Conservation (phyloP, 169 alveolate species). For the Cryptosporidium sp. region DNA sequence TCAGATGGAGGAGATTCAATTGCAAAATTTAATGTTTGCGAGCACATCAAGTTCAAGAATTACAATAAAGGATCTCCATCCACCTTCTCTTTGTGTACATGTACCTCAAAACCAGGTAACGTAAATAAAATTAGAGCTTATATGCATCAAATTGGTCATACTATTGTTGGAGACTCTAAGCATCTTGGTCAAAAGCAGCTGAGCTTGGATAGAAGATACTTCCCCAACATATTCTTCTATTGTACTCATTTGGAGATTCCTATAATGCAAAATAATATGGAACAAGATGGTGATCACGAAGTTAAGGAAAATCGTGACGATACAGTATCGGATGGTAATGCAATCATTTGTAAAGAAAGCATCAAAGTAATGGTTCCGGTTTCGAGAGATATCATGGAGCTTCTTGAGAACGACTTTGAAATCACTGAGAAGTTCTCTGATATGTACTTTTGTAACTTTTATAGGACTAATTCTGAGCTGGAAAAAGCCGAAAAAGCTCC, state of each 20-base stretch:
- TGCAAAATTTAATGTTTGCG: slow-evolving; percentile 40
- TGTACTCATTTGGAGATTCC: slow-evolving; percentile 50
- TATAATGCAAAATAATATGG: neutral
- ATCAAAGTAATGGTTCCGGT: slow-evolving; percentile 13
- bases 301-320: neutral
- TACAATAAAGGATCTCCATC: slow-evolving; percentile 48
- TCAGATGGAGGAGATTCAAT: slow-evolving; percentile 22
- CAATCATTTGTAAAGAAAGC: neutral
- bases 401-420: slow-evolving; percentile 31
- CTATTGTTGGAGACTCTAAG: slow-evolving; percentile 54
- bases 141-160: slow-evolving; percentile 52
- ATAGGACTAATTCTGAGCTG: neutral
- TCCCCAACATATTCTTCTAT: slow-evolving; percentile 39
- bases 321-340: neutral
- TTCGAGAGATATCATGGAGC: slow-evolving; percentile 22
- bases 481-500: neutral
- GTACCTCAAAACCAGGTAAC: slow-evolving; percentile 20
- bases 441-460: slow-evolving; percentile 15
- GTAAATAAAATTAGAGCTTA: slow-evolving; percentile 33
- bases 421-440: slow-evolving; percentile 26
- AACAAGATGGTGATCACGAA: neutral
- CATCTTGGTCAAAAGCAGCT: slow-evolving; percentile 34
- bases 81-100: slow-evolving; percentile 28
- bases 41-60: slow-evolving; percentile 20
- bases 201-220: slow-evolving; percentile 40